Conservation (phyloP, 2,329 filamentous ascomycete genomes). For the Aspergillus caelatus region DNA sequence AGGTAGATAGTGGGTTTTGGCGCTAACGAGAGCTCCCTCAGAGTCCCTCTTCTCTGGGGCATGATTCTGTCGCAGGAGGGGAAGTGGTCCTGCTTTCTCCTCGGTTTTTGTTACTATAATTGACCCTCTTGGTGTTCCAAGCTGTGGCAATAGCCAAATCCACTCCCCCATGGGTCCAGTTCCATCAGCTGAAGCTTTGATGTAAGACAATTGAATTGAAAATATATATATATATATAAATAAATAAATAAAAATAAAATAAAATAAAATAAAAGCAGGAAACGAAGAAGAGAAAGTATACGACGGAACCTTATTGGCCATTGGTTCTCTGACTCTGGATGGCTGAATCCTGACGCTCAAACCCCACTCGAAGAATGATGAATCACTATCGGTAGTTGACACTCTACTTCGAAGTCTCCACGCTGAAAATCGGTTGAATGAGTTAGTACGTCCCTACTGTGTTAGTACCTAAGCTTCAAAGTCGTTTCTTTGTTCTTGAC, state of each 20-base stretch:
- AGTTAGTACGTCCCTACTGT: background rate
- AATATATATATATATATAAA: too few relatives aligned
- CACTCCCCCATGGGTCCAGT: background rate
- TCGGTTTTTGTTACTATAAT: background rate
- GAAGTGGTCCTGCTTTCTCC: background rate
- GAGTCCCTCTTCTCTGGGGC: background rate
- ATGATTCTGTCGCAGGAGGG: background rate
- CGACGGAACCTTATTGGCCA: background rate
- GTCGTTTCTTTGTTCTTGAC: background rate
- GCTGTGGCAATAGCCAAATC: background rate
- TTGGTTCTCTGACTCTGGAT: background rate
- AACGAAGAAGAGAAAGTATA: background rate
- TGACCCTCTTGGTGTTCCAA: background rate
- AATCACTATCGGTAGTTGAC: background rate
- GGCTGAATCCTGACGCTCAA: conserved; percentile 3
- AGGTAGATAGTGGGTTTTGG: background rate
- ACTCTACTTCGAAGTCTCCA: background rate
- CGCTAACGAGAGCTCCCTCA: background rate
- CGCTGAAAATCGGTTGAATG: background rate
- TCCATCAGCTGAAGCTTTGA: background rate
- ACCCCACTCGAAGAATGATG: conserved; percentile 1
- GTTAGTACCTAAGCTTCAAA: background rate
- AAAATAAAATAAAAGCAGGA: background rate
- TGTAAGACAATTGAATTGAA: background rate
- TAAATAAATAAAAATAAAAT: background rate